Evolutionary conservation across 768 basidiomycete species (phyloP), one percentile per base, ranked within the genome.

Genomic region (Suillus luteus): DNA sequence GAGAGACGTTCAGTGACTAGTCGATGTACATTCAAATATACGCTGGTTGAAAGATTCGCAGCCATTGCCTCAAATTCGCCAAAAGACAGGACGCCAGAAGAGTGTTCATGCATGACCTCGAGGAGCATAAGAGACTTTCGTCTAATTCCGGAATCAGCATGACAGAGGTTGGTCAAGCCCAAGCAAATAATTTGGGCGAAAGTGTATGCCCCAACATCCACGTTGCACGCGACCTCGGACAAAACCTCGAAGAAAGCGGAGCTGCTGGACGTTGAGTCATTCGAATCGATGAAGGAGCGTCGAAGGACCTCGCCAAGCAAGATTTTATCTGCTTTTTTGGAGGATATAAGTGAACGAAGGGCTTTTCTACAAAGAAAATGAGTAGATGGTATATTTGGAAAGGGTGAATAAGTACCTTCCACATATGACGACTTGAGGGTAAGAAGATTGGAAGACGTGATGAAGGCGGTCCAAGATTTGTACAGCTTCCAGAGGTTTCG

Each of bases 161-260:
- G 90, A 38, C 91, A 89, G 11, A 98, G 83, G 75, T 97, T 97
- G 22, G 91, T 88, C 22, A 97, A 77, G 2, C 90, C 91, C 15
- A 96, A 80, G 69, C 88, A 93, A 27, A 85, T 82, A 15, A 86
- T 78, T 71, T 96, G 93, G 31, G 87, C 81, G 70, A 94, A 91
- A 5, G 83, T 83, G 73, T 90, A 92, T 55, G 81, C 80, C 70
- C 87, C 90, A 33, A 72, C 74, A 27, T 83, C 80, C 14, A 70
- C 70, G 24, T 80, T 82, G 71, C 85, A 83, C 27, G 95, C 79
- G 22, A 91, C 83, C 41, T 92, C 90, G 2, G 86, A 83, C 5
- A 96, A 78, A 37, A 90, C 87, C 70, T 92, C 89, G 69, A 96
- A 96, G 76, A 95, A 90, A 14, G 82, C 83, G 11, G 80, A 79